phyloP scores from a whole-genome alignment of 164 flowering plant species.

The Vitis rupestris region DNA sequence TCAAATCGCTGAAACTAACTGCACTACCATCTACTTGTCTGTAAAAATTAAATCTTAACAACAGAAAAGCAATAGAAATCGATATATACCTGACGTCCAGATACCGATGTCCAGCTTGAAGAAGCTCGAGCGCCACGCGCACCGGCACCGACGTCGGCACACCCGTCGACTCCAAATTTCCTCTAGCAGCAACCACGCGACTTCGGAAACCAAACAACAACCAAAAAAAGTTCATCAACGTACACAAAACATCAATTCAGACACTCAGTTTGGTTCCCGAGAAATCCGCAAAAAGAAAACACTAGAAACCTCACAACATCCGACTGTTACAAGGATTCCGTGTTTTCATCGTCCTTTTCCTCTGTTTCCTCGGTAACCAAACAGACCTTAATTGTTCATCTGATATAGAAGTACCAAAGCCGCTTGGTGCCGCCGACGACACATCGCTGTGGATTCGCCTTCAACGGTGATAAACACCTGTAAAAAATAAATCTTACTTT shows the following conservation, averaged over 20 bases:
- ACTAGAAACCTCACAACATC: background rate
- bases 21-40: no score
- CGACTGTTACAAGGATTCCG: background rate
- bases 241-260: background rate
- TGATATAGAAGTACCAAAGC: no score
- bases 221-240: slow-evolving; percentile 3
- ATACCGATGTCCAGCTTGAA: slow-evolving; percentile 84
- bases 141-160: slow-evolving; percentile 84
- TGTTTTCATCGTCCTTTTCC: background rate
- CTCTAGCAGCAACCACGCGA: slow-evolving; percentile 34
- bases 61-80: no score
- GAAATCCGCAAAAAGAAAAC: background rate
- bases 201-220: slow-evolving; percentile 15
- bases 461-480: slow-evolving; percentile 6
- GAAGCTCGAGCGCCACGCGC: slow-evolving; percentile 82
- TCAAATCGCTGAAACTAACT: background rate
- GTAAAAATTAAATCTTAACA: no score
- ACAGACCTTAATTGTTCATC: background rate
- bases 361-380: background rate
- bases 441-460: background rate
- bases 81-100: slow-evolving; percentile 72
- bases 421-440: background rate
- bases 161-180: slow-evolving; percentile 34
- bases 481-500: background rate
- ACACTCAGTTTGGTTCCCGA: background rate